Evolutionary conservation across 352 stramenopile genomes (phyloP), one percentile per base, ranked within the genome.

Genomic region (Globisporangium lucens): DNA sequence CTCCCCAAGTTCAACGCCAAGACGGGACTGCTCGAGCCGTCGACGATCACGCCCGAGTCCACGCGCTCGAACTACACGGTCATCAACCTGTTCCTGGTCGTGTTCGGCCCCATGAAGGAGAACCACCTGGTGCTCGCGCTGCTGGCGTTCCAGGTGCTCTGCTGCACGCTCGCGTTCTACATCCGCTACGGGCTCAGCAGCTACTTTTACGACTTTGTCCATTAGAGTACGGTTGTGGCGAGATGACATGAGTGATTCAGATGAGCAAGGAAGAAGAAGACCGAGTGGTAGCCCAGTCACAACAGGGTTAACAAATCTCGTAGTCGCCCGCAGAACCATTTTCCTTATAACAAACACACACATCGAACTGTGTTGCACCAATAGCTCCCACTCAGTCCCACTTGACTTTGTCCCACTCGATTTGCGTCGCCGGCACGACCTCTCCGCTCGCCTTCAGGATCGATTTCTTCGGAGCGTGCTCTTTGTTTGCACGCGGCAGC

Each of bases 1-100:
- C 77, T 99, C 47, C 98, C 98, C 46, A 97, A 91, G 67, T 99
- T 97, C 69, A 97, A 98, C 80, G 70, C 90, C 5, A 79, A 89
- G 61, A 98, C 91, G n/a, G 90, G 89, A 7, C 73, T 97, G 30
- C 86, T 99, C 46, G 83, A 98, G 61, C 93, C 93, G 13, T 98
- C 94, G 17, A 98, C 85, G 36, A 96, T 99, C 72, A 84, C 83
- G 29, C 95, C 85, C 61, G 76, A 87, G 64, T 94, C 84, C 24
- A 93, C 75, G 35, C 78, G 83, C 24, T 92, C 83, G 69, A 97
- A 97, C 76, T 89, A 87, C 65, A 97, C 89, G n/a, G 76, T 97
- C 60, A 91, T 97, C 74, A 95, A 95, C 67, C 72, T 95, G 24
- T 91, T 93, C 69, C 75, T 97, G 24, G 86, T 94, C 41, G 67